Conservation (phyloP, 208 protist genomes). For the Trypanosoma melophagium region DNA sequence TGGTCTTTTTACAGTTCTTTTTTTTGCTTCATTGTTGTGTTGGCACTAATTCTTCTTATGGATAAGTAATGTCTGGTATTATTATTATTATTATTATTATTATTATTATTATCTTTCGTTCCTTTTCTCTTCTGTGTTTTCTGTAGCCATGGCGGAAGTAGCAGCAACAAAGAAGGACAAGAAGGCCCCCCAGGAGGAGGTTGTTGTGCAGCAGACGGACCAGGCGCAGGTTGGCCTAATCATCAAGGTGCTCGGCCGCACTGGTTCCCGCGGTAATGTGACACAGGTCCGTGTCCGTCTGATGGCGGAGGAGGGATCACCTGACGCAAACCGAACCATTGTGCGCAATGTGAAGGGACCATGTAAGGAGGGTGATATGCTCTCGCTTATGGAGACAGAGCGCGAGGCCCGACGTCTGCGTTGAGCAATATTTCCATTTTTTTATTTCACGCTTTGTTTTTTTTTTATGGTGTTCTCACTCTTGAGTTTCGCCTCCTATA, state of each 20-base stretch:
- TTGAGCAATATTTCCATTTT: slow-evolving; percentile 67
- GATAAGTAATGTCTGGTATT: no score
- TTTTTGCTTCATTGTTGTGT: neutral
- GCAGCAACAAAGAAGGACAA: slow-evolving; percentile 80
- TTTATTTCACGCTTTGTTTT: slow-evolving; percentile 16
- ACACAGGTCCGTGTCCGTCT: slow-evolving; percentile 98
- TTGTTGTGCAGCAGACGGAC: slow-evolving; percentile 62
- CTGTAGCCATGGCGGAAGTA: slow-evolving; percentile 27
- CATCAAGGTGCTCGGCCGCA: slow-evolving; percentile 98
- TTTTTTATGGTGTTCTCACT: neutral
- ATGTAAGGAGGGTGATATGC: slow-evolving; percentile 98
- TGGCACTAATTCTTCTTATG: no score
- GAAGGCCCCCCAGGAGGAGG: slow-evolving; percentile 79
- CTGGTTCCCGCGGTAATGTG: slow-evolving; percentile 99
- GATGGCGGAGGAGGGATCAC: slow-evolving; percentile 85
- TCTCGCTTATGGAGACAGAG: slow-evolving; percentile 99
- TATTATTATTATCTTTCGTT: slow-evolving; percentile 7
- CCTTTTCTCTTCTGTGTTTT: slow-evolving; percentile 11
- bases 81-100: no score
- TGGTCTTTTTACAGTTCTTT: neutral
- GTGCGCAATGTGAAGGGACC: slow-evolving; percentile 99
- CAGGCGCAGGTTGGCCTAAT: slow-evolving; percentile 94
- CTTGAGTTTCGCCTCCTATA: neutral
- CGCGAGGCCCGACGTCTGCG: slow-evolving; percentile 99
- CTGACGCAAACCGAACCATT: slow-evolving; percentile 94